Evolutionary conservation across 805 yeast genomes (phyloP).

Genomic region (Metschnikowia orientalis): DNA sequence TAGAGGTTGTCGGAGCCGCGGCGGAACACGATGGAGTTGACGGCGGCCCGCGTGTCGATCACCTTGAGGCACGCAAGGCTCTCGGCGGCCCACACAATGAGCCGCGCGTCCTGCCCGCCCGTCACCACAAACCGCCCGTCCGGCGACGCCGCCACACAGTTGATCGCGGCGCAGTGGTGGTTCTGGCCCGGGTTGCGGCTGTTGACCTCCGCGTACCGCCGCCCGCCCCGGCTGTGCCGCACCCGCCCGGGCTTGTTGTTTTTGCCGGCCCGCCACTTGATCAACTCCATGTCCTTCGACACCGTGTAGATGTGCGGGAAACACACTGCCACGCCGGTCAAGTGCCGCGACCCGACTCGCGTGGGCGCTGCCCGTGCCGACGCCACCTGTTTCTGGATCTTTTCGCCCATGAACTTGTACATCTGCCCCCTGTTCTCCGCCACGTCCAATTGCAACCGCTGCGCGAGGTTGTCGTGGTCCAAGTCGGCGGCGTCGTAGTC

Average conservation of each 20-base stretch:
- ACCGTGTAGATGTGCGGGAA: conserved; percentile 70
- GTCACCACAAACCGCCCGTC: conserved; percentile 88
- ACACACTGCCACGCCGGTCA: conserved; percentile 52
- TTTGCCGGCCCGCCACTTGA: conserved; percentile 67
- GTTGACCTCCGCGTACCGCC: conserved; percentile 35
- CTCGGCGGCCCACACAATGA: conserved; percentile 84
- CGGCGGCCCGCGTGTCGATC: conserved; percentile 70
- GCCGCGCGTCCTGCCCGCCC: conserved; percentile 80
- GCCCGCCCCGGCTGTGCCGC: conserved; percentile 63
- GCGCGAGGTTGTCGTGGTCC: conserved; percentile 79
- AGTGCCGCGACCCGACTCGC: conserved; percentile 57
- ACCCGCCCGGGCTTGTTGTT: conserved; percentile 54
- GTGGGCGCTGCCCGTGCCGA: conserved; percentile 37
- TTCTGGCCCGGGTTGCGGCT: conserved; percentile 49
- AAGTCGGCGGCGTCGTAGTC: conserved; percentile 87
- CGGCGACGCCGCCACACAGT: conserved; percentile 75
- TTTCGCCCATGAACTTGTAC: conserved; percentile 61
- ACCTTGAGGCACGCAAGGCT: conserved; percentile 71
- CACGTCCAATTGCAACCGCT: conserved; percentile 80
- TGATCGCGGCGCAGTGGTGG: conserved; percentile 75
- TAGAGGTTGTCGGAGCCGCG: conserved; percentile 78
- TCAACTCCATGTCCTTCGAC: conserved; percentile 74
- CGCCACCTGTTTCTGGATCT: conserved; percentile 36
- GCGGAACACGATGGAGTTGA: conserved; percentile 72
- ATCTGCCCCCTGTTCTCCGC: conserved; percentile 86